Percentiles rank a stretch among this genome's conserved stretches.
Evolutionary conservation across 2,329 filamentous ascomycete species (phyloP).

Genomic region (Sporothrix luriei): DNA sequence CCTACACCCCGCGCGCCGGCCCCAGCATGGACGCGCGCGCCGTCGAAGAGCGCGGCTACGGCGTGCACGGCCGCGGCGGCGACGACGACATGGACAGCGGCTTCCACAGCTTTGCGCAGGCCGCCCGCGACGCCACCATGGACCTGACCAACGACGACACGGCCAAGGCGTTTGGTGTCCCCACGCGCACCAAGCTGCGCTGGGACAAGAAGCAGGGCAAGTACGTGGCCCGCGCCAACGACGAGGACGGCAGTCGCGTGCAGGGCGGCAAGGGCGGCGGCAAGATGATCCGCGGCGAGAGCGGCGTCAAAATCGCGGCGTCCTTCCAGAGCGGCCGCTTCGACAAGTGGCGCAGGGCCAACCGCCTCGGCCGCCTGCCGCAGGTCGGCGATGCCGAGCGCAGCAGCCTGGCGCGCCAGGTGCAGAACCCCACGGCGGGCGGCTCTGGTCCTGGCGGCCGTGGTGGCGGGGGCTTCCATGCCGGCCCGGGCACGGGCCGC

Average conservation of each 20-base stretch:
- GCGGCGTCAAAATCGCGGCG: conserved; percentile 92
- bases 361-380: conserved; percentile 77
- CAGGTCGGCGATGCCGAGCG: conserved; percentile 80
- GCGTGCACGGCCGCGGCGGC: conserved; percentile 65
- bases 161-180: conserved; percentile 75
- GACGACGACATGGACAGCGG: conserved; percentile 57
- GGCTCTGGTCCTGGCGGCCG: conserved; percentile 30
- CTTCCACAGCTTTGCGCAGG: conserved; percentile 75
- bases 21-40: conserved; percentile 54
- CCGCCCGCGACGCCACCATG: conserved; percentile 86
- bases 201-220: conserved; percentile 98
- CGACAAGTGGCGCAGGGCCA: conserved; percentile 85
- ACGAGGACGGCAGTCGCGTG: conserved; percentile 80
- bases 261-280: conserved; percentile 48
- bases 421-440: conserved; percentile 26
- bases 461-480: conserved; percentile 41
- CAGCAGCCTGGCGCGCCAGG: conserved; percentile 43
- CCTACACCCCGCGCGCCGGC: conserved; percentile 79
- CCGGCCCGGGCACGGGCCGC: conserved; percentile 49
- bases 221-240: conserved; percentile 88
- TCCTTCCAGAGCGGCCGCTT: conserved; percentile 92
- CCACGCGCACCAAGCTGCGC: conserved; percentile 74
- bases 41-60: conserved; percentile 89
- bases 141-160: conserved; percentile 89
- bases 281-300: conserved; percentile 80